Conservation (phyloP, 1,139 yeast genomes). For the Yamadazyma membranifaciens region DNA sequence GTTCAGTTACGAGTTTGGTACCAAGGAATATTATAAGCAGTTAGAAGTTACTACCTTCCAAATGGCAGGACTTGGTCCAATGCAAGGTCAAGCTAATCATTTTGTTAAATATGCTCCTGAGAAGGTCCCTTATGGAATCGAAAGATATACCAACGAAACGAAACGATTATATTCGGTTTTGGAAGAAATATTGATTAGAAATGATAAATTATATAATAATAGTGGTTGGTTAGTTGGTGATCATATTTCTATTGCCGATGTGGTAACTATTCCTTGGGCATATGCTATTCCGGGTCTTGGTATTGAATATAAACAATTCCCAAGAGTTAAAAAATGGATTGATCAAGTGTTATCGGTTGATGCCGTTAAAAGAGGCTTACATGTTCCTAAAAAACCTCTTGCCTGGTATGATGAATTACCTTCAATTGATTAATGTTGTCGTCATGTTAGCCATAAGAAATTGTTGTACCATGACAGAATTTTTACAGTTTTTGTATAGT, state of each 20-base stretch:
- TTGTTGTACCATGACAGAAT: not conserved
- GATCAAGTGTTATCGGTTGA: constrained; percentile 35
- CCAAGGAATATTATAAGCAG: constrained; percentile 48
- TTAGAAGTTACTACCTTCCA: constrained; percentile 55
- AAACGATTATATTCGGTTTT: constrained; percentile 52
- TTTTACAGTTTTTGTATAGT: too few relatives aligned
- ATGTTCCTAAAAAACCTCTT: constrained; percentile 6
- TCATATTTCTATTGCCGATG: constrained; percentile 54
- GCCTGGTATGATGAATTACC: constrained; percentile 4
- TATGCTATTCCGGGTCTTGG: constrained; percentile 17
- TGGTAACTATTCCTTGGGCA: constrained; percentile 43
- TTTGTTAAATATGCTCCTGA: constrained; percentile 44
- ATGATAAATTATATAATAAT: constrained; percentile 22
- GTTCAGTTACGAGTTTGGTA: constrained; percentile 43
- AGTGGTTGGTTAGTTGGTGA: constrained; percentile 57
- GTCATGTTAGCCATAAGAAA: not conserved
- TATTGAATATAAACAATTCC: constrained; percentile 42
- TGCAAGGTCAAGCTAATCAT: constrained; percentile 58
- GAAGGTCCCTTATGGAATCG: constrained; percentile 50
- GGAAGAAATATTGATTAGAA: constrained; percentile 43
- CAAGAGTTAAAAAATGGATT: constrained; percentile 44
- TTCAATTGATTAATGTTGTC: not conserved
- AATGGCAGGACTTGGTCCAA: constrained; percentile 60
- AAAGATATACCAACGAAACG: constrained; percentile 50
- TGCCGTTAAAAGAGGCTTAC: constrained; percentile 34